These are phyloP conservation scores for Cryptococcus wingfieldii DNA, from an alignment of 1,284 basidiomycete genomes.

Conservation along the genomic window DNA sequence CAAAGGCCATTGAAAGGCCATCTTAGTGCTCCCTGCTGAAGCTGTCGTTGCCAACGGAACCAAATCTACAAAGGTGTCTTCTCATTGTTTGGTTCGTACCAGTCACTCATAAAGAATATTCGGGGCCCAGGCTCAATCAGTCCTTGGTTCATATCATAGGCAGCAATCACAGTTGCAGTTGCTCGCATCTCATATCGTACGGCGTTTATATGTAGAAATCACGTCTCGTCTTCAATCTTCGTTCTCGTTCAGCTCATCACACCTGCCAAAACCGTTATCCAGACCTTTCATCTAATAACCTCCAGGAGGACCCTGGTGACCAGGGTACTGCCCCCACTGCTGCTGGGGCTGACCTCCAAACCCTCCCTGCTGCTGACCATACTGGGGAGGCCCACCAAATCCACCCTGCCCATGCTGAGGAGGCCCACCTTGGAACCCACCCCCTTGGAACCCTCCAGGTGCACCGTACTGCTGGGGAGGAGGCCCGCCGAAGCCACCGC, in stretches of 20 bases:
- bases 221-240: background rate
- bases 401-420: background rate
- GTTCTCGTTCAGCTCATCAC: background rate
- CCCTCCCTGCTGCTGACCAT: conserved; percentile 1
- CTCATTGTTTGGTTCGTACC: too few relatives aligned
- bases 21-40: too few relatives aligned
- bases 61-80: too few relatives aligned
- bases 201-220: background rate
- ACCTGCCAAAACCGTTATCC: conserved; percentile 13
- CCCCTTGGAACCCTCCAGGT: background rate
- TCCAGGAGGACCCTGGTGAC: conserved; percentile 20
- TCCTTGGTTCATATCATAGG: too few relatives aligned
- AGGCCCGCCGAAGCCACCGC: background rate
- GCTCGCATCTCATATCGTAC: background rate
- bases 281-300: conserved; percentile 9
- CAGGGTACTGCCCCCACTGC: conserved; percentile 10
- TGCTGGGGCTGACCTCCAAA: conserved; percentile 10
- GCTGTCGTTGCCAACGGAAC: too few relatives aligned
- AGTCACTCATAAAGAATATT: too few relatives aligned
- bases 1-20: too few relatives aligned
- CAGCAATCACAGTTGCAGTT: too few relatives aligned
- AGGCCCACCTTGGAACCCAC: conserved; percentile 3
- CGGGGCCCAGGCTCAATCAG: too few relatives aligned
- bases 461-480: background rate
- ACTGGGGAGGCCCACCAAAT: conserved; percentile 2